Evolutionary conservation across 495 filamentous ascomycete genomes (phyloP).

Genomic region (Patellaria atrata): DNA sequence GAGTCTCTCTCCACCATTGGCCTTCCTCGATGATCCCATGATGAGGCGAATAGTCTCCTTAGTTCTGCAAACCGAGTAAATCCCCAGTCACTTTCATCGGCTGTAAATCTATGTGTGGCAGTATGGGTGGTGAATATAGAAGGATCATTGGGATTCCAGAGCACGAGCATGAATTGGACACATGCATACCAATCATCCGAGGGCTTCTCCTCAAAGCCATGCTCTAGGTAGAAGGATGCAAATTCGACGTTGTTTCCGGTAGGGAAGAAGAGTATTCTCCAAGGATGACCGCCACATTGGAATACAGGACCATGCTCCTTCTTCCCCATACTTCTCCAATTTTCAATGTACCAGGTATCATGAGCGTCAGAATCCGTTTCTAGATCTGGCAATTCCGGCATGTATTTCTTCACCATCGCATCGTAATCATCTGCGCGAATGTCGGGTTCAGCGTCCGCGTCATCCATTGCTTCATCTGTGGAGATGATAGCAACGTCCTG

Average conservation of each 20-base stretch:
- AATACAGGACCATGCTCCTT: slow-evolving; percentile 83
- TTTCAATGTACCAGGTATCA: slow-evolving; percentile 73
- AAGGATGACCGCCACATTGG: slow-evolving; percentile 73
- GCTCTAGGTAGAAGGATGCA: slow-evolving; percentile 91
- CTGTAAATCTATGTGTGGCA: slow-evolving; percentile 81
- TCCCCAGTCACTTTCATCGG: slow-evolving; percentile 96
- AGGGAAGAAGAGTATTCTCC: slow-evolving; percentile 92
- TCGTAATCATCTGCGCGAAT: slow-evolving; percentile 66
- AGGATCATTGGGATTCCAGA: slow-evolving; percentile 88
- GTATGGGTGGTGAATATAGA: slow-evolving; percentile 54
- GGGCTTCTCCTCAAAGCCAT: slow-evolving; percentile 59
- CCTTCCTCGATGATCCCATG: slow-evolving; percentile 51
- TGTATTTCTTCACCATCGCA: slow-evolving; percentile 66
- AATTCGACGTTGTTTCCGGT: slow-evolving; percentile 85
- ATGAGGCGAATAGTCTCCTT: slow-evolving; percentile 58
- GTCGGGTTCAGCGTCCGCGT: slow-evolving; percentile 31
- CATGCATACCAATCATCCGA: slow-evolving; percentile 92
- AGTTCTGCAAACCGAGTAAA: slow-evolving; percentile 88
- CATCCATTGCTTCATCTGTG: slow-evolving; percentile 41
- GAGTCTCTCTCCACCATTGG: slow-evolving; percentile 81
- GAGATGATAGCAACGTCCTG: slow-evolving; percentile 76
- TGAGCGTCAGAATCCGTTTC: slow-evolving; percentile 54
- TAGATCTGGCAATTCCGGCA: slow-evolving; percentile 58
- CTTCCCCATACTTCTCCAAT: slow-evolving; percentile 57
- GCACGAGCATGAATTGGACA: slow-evolving; percentile 83